phyloP scores from a whole-genome alignment of 768 basidiomycete genomes.

The Coprinellus micaceus region DNA sequence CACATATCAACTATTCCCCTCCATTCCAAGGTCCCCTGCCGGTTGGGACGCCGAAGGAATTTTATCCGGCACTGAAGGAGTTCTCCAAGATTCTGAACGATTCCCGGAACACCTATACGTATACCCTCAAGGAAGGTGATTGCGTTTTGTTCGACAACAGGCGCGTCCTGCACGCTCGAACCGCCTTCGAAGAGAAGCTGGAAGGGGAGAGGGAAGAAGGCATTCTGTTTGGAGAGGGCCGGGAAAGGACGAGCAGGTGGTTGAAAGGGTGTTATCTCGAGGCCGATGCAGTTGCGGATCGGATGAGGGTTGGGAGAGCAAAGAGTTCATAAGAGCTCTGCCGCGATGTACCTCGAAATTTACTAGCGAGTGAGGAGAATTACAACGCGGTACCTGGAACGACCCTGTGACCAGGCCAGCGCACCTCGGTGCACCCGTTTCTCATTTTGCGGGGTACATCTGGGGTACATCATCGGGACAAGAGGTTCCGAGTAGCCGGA shows the following conservation, averaged over 20 bases:
- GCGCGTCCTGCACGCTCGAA: slow-evolving; percentile 82
- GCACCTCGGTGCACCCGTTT: too few species aligned
- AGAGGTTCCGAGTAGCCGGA: too few species aligned
- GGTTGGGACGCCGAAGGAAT: slow-evolving; percentile 45
- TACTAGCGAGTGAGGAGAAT: too few species aligned
- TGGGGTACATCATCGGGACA: too few species aligned
- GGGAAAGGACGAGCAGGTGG: slow-evolving; percentile 61
- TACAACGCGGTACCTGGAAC: too few species aligned
- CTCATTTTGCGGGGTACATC: too few species aligned
- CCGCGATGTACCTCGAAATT: too few species aligned
- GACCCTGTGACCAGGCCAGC: too few species aligned
- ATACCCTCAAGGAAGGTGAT: slow-evolving; percentile 77
- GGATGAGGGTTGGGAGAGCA: slow-evolving; percentile 49
- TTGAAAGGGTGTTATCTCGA: slow-evolving; percentile 86
- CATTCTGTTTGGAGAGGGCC: slow-evolving; percentile 33
- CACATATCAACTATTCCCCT: slow-evolving; percentile 85
- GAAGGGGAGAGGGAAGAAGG: slow-evolving; percentile 21
- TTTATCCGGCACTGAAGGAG: slow-evolving; percentile 58
- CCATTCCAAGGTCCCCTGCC: slow-evolving; percentile 88
- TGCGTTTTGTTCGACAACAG: slow-evolving; percentile 91
- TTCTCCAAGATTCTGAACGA: slow-evolving; percentile 62
- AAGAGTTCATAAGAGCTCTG: too few species aligned
- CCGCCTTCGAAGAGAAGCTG: slow-evolving; percentile 56
- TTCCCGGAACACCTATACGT: slow-evolving; percentile 48
- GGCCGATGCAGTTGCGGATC: slow-evolving; percentile 60